Evolutionary conservation across 805 yeast genomes (phyloP).

Genomic region (Starmerella khaoyaiensis): DNA sequence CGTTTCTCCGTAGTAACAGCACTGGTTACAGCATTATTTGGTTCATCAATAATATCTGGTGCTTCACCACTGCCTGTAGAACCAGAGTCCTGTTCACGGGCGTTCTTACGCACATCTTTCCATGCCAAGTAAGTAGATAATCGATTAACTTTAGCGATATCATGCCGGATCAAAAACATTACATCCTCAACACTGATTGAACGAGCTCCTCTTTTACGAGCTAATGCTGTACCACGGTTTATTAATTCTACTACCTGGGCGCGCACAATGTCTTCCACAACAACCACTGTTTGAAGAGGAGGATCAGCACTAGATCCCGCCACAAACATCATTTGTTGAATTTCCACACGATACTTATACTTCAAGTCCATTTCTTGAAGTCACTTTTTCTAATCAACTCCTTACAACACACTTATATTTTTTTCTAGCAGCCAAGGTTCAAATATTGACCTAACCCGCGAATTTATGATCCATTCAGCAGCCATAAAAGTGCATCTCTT

Average conservation of each 20-base stretch:
- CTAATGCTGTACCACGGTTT: conserved; percentile 63
- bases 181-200: conserved; percentile 86
- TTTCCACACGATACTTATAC: conserved; percentile 76
- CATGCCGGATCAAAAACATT: conserved; percentile 82
- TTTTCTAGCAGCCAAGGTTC: not conserved
- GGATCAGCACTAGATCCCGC: conserved; percentile 92
- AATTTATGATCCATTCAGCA: conserved; percentile 1
- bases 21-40: conserved; percentile 30
- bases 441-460: not conserved
- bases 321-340: conserved; percentile 98
- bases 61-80: conserved; percentile 36
- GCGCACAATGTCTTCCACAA: conserved; percentile 88
- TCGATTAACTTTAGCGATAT: conserved; percentile 84
- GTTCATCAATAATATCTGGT: conserved; percentile 40
- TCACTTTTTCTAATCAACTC: not conserved
- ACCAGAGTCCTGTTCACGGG: conserved; percentile 53
- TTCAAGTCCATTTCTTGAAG: conserved; percentile 15
- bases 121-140: conserved; percentile 83
- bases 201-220: conserved; percentile 66
- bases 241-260: conserved; percentile 85
- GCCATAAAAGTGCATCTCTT: not conserved
- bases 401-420: not conserved
- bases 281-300: conserved; percentile 78
- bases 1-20: conserved; percentile 19
- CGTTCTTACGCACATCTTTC: conserved; percentile 89